These are phyloP conservation scores for Leccinum subspadiceum DNA, from an alignment of 1,284 basidiomycete genomes.

Conservation along the genomic window DNA sequence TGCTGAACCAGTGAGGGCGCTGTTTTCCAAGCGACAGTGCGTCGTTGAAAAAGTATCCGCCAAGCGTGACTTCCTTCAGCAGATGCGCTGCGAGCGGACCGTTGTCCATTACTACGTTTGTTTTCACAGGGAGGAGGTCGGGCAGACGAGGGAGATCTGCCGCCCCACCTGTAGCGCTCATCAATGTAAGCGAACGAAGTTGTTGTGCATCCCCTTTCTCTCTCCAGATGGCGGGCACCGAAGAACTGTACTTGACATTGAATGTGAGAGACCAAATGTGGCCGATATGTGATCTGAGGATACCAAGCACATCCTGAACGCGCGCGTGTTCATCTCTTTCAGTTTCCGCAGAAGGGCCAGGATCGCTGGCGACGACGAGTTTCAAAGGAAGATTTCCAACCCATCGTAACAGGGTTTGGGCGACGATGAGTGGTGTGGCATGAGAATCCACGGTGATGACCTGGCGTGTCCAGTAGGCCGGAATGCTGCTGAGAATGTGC, in stretches of 20 bases:
- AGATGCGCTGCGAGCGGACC: background rate
- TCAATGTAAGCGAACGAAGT: background rate
- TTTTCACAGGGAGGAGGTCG: background rate
- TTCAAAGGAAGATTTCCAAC: constrained; percentile 5
- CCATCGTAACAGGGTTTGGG: background rate
- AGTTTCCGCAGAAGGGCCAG: background rate
- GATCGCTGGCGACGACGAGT: constrained; percentile 5
- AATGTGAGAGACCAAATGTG: constrained; percentile 9
- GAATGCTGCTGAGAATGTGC: constrained; percentile 9
- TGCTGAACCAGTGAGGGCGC: constrained; percentile 5
- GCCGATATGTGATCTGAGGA: constrained; percentile 5
- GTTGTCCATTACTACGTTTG: background rate
- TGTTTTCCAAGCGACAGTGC: background rate
- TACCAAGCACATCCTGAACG: background rate
- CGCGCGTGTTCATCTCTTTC: background rate
- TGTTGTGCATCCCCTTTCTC: constrained; percentile 2
- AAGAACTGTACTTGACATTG: constrained; percentile 4
- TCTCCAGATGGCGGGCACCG: constrained; percentile 7
- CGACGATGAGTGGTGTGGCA: background rate
- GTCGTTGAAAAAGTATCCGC: constrained; percentile 1
- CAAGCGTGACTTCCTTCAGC: background rate
- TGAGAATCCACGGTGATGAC: constrained; percentile 11
- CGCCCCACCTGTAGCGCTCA: background rate
- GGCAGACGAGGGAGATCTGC: background rate
- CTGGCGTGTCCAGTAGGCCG: constrained; percentile 19